A percentile compares a stretch with the other conserved stretches of the same genome.
Conservation (phyloP, 192 early-diverging fungal species). For the Coemansia sp. region DNA sequence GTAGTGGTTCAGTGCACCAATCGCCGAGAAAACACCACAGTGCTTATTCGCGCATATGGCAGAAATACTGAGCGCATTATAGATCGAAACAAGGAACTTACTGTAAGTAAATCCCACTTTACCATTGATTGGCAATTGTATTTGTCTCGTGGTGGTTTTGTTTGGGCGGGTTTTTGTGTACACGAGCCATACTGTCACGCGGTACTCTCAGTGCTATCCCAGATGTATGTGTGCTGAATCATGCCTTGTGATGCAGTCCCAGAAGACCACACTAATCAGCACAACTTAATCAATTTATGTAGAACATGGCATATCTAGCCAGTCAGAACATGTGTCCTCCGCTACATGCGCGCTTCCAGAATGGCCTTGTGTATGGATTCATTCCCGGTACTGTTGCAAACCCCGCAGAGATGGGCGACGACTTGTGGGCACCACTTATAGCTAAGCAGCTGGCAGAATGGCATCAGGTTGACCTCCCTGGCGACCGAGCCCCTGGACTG, state of each 20-base stretch:
- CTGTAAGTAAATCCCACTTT: slow-evolving; percentile 60
- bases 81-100: slow-evolving; percentile 82
- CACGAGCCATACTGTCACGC: too few species aligned
- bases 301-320: slow-evolving; percentile 82
- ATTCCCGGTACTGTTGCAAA: slow-evolving; percentile 70
- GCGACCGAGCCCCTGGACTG: slow-evolving; percentile 39
- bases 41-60: slow-evolving; percentile 88
- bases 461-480: slow-evolving; percentile 67
- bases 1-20: slow-evolving; percentile 72
- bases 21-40: slow-evolving; percentile 54
- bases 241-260: too few species aligned
- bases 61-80: slow-evolving; percentile 84
- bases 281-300: not conserved
- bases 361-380: slow-evolving; percentile 91
- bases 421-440: slow-evolving; percentile 70
- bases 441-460: slow-evolving; percentile 78
- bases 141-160: too few species aligned
- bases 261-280: not conserved
- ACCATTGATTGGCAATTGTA: not conserved
- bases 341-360: slow-evolving; percentile 82
- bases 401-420: slow-evolving; percentile 73
- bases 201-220: too few species aligned
- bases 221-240: too few species aligned
- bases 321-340: slow-evolving; percentile 69
- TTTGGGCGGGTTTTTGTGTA: too few species aligned